These are phyloP conservation scores for Schizothecium vesticola DNA, from an alignment of 495 filamentous ascomycete species.

Conservation along the genomic window DNA sequence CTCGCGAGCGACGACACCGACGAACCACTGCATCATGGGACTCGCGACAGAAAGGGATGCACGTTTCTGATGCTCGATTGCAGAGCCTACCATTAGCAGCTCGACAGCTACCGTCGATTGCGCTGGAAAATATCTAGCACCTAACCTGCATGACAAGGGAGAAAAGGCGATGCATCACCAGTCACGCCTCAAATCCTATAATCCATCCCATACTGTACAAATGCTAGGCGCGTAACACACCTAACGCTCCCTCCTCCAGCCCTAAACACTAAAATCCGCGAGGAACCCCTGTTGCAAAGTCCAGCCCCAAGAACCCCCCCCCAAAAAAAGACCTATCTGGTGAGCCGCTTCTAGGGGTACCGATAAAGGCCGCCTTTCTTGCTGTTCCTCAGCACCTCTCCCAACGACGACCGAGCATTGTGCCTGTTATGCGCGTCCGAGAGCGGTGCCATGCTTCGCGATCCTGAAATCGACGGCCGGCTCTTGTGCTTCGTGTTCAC, in stretches of 20 bases:
- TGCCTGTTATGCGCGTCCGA: neutral
- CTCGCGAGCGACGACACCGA: neutral
- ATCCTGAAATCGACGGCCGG: neutral
- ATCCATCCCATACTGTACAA: neutral
- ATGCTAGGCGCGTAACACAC: neutral
- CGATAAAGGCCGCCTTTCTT: neutral
- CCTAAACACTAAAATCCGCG: neutral
- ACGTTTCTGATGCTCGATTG: neutral
- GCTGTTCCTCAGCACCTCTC: neutral
- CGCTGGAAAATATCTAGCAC: neutral
- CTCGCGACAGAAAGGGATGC: neutral
- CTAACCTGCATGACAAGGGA: neutral
- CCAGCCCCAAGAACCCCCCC: neutral
- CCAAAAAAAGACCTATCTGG: neutral
- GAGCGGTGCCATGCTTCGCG: neutral
- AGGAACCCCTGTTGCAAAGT: neutral
- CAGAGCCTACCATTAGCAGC: neutral
- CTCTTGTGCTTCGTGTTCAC: slow-evolving; percentile 26
- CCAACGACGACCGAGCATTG: neutral
- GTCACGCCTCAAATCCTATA: neutral
- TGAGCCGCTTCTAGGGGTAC: neutral
- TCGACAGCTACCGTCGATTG: neutral
- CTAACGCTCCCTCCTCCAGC: neutral
- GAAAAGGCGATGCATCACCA: neutral
- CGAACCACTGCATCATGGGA: neutral